Base-by-base conservation (phyloP, 2,329 filamentous ascomycete genomes). In the Colletotrichum tanaceti region DNA sequence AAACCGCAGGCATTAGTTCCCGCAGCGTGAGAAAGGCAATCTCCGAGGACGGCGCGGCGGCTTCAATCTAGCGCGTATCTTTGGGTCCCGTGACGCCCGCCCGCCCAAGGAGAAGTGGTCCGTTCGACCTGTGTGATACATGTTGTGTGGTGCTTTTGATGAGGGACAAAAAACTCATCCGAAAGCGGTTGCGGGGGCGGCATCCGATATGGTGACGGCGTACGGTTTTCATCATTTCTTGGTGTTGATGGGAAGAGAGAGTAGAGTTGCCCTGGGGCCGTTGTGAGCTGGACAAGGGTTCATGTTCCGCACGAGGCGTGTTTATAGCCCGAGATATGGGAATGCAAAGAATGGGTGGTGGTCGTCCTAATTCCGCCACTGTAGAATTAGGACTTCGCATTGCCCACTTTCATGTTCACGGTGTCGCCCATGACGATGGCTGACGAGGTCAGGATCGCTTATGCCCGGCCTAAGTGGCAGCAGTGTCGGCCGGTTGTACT, bases 21-120 rank as follows among this genome's bases (percentile, higher is more conserved):
- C 13, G n/a, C 28, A 20, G 41, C 53, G 6, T 18, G 20, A 14
- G 11, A 16, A 11, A 38, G 18, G 16, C 22, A 57, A 43, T 32
- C 47, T 50, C 47, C n/a, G 46, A 49, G n/a, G 22, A 18, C 20
- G 43, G 32, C 22, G 41, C 35, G 4, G 6, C 1, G 41, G 70
- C 75, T 66, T 72, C 79, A 75, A 80, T 78, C 71, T 81, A 78
- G 59, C 79, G 80, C 0, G 77, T 79, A 46, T 72, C 74, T 35
- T 77, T 75, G 5, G 75, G 74, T 0, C 78, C 76, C 59, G 70
- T 65, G 28, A 75, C 76, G 3, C 32, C 68, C 3, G 0, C 43
- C 79, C 79, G 3, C 79, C 78, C 0, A 80, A 65, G 6, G 79
- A 80, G 28, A 20, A 81, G 28, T 6, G 80, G 38, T 0, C 79